These are phyloP conservation scores for Bipolaris bicolor DNA, from an alignment of 2,329 filamentous ascomycete genomes.

Conservation along the genomic window DNA sequence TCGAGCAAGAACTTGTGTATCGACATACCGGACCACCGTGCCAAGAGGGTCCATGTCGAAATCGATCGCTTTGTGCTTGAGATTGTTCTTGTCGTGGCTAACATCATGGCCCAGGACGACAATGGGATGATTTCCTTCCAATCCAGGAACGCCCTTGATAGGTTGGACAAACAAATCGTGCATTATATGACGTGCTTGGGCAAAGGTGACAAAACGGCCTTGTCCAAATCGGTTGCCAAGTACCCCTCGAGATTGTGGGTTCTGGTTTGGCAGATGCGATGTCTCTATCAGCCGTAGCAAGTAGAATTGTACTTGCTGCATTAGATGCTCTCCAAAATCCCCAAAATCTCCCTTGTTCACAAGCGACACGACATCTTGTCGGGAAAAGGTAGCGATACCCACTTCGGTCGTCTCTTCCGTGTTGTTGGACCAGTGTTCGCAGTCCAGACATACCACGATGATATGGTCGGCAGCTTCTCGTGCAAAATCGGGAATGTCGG, in stretches of 20 bases:
- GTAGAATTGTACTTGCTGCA: slow-evolving; percentile 27
- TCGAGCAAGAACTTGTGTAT: slow-evolving; percentile 31
- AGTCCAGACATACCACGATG: slow-evolving; percentile 30
- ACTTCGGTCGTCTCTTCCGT: slow-evolving; percentile 32
- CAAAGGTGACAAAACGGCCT: slow-evolving; percentile 26
- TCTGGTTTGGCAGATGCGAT: slow-evolving; percentile 22
- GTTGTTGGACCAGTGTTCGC: slow-evolving; percentile 31
- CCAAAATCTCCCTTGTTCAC: slow-evolving; percentile 6
- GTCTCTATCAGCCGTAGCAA: slow-evolving; percentile 30
- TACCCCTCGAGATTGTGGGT: slow-evolving; percentile 14
- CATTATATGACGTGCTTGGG: slow-evolving; percentile 17
- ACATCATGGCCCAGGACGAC: slow-evolving; percentile 34
- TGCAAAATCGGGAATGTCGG: slow-evolving; percentile 7
- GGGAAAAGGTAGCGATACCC: slow-evolving; percentile 22
- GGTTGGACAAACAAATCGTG: slow-evolving; percentile 20
- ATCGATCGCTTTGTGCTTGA: slow-evolving; percentile 18
- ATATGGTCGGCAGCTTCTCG: slow-evolving; percentile 18
- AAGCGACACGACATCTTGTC: slow-evolving; percentile 5
- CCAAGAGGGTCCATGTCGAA: slow-evolving; percentile 18
- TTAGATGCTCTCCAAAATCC: slow-evolving; percentile 23
- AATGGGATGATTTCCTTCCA: slow-evolving; percentile 25
- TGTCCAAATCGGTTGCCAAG: slow-evolving; percentile 32
- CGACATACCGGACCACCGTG: slow-evolving; percentile 27
- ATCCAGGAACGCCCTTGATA: slow-evolving; percentile 7
- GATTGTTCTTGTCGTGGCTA: slow-evolving; percentile 26